phyloP scores from a whole-genome alignment of 2,329 filamentous ascomycete genomes.

The Chaetomiaceae sp. region DNA sequence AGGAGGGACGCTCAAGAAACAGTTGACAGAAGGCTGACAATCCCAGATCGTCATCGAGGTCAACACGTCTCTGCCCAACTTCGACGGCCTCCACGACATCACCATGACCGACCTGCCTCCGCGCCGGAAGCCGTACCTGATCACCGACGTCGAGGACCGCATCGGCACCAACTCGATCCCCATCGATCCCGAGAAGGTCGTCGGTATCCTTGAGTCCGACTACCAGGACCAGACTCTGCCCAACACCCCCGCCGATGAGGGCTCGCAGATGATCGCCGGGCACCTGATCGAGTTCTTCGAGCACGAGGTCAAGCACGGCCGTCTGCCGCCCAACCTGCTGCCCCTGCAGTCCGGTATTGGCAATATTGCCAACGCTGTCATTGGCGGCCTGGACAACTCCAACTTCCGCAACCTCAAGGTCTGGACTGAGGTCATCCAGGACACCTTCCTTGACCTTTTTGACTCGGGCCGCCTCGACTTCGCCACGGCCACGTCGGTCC shows the following conservation, averaged over 20 bases:
- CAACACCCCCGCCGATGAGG: conserved; percentile 71
- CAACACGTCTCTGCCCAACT: conserved; percentile 78
- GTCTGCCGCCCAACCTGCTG: conserved; percentile 70
- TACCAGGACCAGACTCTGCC: conserved; percentile 71
- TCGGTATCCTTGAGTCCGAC: conserved; percentile 79
- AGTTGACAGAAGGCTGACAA: not conserved
- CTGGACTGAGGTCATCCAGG: conserved; percentile 91
- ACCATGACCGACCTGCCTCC: conserved; percentile 83
- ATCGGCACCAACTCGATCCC: conserved; percentile 81
- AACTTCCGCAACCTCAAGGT: conserved; percentile 86
- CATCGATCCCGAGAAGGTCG: conserved; percentile 74
- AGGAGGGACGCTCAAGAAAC: not conserved
- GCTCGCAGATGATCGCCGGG: conserved; percentile 65
- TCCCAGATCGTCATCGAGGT: conserved; percentile 77
- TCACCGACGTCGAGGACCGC: conserved; percentile 80
- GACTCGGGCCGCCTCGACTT: conserved; percentile 85
- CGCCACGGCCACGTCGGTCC: conserved; percentile 82
- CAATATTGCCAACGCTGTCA: conserved; percentile 89
- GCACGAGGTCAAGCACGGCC: conserved; percentile 74
- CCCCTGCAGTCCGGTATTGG: conserved; percentile 85
- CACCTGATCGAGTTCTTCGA: conserved; percentile 80
- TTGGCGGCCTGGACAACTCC: conserved; percentile 74
- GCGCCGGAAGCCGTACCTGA: conserved; percentile 74
- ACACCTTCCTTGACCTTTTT: conserved; percentile 89
- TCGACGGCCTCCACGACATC: conserved; percentile 87